Evolutionary conservation across 2,329 filamentous ascomycete species (phyloP), one percentile per base, ranked within the genome.

Genomic region (Epichloe sp.): DNA sequence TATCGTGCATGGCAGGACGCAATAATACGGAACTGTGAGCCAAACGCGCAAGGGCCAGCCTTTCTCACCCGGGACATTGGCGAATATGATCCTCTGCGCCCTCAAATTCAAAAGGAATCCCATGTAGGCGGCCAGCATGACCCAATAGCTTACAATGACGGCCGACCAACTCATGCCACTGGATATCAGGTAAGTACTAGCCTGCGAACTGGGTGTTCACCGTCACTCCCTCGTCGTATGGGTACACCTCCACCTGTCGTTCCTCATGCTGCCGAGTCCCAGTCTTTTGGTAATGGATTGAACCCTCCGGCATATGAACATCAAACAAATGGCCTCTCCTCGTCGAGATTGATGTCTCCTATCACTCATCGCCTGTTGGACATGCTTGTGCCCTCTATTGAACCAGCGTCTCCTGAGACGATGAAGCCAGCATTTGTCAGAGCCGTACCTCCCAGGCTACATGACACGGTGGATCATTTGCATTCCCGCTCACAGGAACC

Each of bases 361-460:
- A 23, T 51, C 14, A 52, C 51, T 6, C 48, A 53, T 49, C 56
- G 53, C 14, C 50, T 65, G 12, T 67, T 70, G 56, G 73, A 77
- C 40, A 65, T 71, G 57, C 60, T 74, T 53, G 65, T 76, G 14
- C 71, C 59, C 8, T 77, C 73, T 6, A 70, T 75, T 56, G 74
- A 76, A 55, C 67, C 69, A 19, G 57, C 48, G 6, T 73, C 71
- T 36, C 70, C 71, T 5, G 57, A 62, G 23, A 49, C 58, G 19
- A 63, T 63, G 59, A 60, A 58, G 51, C 64, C 67, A 3, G 63
- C 63, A 1, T 68, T 67, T 57, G 57, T 68, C 42, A 65, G 65
- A 52, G 49, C 60, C 34, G 52, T 65, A 34, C 64, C 65, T 11
- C 61, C 62, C 17, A 60, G 62, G 49, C 53, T 53, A 11, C 58